Base-by-base conservation (phyloP, 352 stramenopile genomes). In the Globisporangium paroecandrum region DNA sequence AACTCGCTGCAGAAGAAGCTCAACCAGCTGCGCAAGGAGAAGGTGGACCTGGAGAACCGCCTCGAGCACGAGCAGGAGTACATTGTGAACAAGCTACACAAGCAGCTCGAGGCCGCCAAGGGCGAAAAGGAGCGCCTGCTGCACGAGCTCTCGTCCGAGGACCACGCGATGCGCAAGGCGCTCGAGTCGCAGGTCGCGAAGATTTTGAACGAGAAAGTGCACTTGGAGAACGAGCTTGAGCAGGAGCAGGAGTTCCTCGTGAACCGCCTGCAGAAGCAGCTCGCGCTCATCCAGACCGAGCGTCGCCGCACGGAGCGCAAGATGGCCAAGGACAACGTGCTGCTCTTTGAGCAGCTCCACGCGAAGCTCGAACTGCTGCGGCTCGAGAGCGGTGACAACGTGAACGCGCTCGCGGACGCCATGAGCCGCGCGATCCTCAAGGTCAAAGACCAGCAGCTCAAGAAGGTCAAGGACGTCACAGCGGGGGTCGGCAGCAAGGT, bases 11-110 rank as follows among this genome's bases (percentile, higher is more conserved):
- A 93, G 64, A 95, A 95, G 77, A 96, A 97, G 68, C 79, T 97
- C n/a, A 79, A 89, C 65, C 77, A 94, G 64, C 74, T 95, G 62
- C 87, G 83, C 59, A 86, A 89, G 62, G 90, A 97, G 70, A 97
- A 97, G 66, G 82, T 97, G 60, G 90, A 97, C 65, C 69, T 97
- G 8, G 90, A 97, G 74, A 97, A 97, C 77, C 93, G 96, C 69
- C 82, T 97, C 10, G 90, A 97, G 77, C 79, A 89, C 66, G 90
- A 97, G 68, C 89, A 97, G 75, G 90, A 97, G 64, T 97, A 96
- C 75, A 94, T 97, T 49, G 89, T 97, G 22, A 97, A 97, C 79
- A 94, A 94, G 59, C 83, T 97, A 51, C 79, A 86, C 69, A 94
- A 94, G 69, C 85, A 95, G 68, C 77, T 95, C 1, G 86, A 94